Percentiles rank a stretch among this genome's conserved stretches.
phyloP scores from a whole-genome alignment of 108 stramenopile genomes.

The Bacterosira constricta region DNA sequence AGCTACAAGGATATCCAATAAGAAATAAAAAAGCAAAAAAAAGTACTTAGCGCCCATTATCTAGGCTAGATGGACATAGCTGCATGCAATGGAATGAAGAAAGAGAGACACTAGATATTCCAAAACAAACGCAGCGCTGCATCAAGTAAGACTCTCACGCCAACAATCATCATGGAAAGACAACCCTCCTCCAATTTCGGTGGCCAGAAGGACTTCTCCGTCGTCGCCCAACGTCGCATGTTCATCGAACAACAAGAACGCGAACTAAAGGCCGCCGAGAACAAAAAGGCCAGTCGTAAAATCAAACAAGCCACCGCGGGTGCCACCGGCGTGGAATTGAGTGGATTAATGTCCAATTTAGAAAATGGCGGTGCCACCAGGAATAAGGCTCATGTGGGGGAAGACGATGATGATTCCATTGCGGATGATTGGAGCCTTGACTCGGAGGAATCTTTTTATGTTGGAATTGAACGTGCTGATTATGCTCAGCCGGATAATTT shows the following conservation, averaged over 20 bases:
- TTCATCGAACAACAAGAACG: slow-evolving; percentile 46
- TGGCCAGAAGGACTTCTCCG: slow-evolving; percentile 40
- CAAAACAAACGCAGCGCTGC: neutral
- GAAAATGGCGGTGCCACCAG: slow-evolving; percentile 1
- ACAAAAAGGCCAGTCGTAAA: slow-evolving; percentile 10
- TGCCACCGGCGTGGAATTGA: slow-evolving; percentile 7
- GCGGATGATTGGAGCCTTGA: slow-evolving; percentile 15
- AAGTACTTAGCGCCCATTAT: too few relatives aligned
- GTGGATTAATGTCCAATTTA: slow-evolving; percentile 29
- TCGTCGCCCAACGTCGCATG: slow-evolving; percentile 44
- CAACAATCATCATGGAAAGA: too few relatives aligned
- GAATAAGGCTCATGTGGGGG: neutral
- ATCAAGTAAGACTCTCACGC: neutral
- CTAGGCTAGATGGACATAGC: too few relatives aligned
- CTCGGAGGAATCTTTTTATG: slow-evolving; percentile 48
- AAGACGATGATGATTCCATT: slow-evolving; percentile 36
- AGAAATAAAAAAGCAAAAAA: too few relatives aligned
- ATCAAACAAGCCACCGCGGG: slow-evolving; percentile 1
- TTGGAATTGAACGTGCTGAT: slow-evolving; percentile 48
- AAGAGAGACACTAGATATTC: too few relatives aligned
- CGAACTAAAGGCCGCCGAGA: slow-evolving; percentile 26
- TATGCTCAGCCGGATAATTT: slow-evolving; percentile 40
- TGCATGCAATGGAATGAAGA: too few relatives aligned
- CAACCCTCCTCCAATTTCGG: slow-evolving; percentile 17
- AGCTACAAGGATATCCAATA: too few relatives aligned